Base-by-base conservation (phyloP, 306 rosid genomes). In the Rosa persica region DNA sequence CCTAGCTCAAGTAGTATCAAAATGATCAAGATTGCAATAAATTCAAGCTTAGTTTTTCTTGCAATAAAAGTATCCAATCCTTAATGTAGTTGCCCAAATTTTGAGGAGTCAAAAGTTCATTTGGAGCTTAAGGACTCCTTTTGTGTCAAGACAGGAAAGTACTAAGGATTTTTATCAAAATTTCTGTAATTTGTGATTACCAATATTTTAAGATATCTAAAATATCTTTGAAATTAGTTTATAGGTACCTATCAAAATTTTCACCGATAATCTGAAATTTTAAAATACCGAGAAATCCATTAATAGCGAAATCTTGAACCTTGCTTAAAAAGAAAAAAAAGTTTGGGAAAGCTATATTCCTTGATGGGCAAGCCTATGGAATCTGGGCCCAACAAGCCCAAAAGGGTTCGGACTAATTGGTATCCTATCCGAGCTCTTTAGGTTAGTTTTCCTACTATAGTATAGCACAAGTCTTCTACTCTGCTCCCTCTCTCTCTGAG, bases 301-400 rank as follows among this genome's bases (percentile, higher is more conserved):
- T 30, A 3, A 30, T 30, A 30, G 36, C 2, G 36, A 30, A 30
- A 30, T 2, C 36, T 30, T 30, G 36, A 30, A 30, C 36, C 36
- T 30, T 30, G 36, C 36, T 30, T 30, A 30, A 30, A 30, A 30
- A 30, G 2, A 30, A 30, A 30, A 2, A 30, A 30, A 30, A 2
- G 3, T 30, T 3, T 30, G 5, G 64, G 64, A 57, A 57, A n/a
- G 62, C 5, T n/a, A 0, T 13, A 44, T 44, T 70, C 12, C 57
- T 71, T 48, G 17, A 22, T 20, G 6, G 62, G 62, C 30, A n/a
- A 55, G 61, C 23, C 55, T 54, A 5, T 19, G 25, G 60, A 54
- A 54, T 16, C 4, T 72, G 77, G 77, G 77, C 77, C 67, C 8
- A n/a, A 30, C 36, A 55, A 57, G 68, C 77, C 77, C 77, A 38